Evolutionary conservation across 441 rosid species (phyloP), one percentile per base, ranked within the genome.

Genomic region (Croton setiger): DNA sequence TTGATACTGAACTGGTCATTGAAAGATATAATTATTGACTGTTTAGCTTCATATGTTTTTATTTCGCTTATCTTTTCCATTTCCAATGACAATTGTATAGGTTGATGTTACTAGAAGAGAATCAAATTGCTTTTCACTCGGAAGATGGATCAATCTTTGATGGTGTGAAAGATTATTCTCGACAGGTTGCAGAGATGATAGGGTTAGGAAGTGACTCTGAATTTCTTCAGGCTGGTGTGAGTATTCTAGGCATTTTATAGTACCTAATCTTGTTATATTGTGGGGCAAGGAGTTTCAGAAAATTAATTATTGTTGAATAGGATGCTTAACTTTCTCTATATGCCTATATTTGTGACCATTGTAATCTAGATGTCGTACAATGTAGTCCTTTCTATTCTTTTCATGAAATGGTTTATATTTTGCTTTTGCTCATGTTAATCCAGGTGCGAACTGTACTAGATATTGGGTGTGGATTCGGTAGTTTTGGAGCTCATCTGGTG

Each of bases 391-490:
- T 67, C 15, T 14, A 31, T 37, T 8, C 47, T 48, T 56, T 66
- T 64, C 63, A 18, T 65, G 43, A 21, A 33, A 48, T 58, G 23
- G 35, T 66, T 41, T 47, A 52, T 49, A 3, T 2, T 10, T 54
- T 71, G 64, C 58, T 58, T 52, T 63, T 9, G 60, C 21, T 70
- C 58, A 44, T 70, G 56, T 52, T 68, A 56, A 74, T 74, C 72
- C 81, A 94, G 99, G 89, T 95, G 66, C 87, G 68, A 43, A 83
- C 80, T 48, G 88, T 95, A 41, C 79, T 95, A 61, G 99, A 95
- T 77, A 90, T 95, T 54, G 99, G 97, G 71, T 95, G 99, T 57
- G 99, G 99, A 45, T 95, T 90, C 83, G 98, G 98, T 70, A 92
- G 97, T 81, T 92, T 92, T 82, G 98, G 98, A 77, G 94, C 97